phyloP scores from a whole-genome alignment of 257 asterid genomes.

The Solanum clarkiae region DNA sequence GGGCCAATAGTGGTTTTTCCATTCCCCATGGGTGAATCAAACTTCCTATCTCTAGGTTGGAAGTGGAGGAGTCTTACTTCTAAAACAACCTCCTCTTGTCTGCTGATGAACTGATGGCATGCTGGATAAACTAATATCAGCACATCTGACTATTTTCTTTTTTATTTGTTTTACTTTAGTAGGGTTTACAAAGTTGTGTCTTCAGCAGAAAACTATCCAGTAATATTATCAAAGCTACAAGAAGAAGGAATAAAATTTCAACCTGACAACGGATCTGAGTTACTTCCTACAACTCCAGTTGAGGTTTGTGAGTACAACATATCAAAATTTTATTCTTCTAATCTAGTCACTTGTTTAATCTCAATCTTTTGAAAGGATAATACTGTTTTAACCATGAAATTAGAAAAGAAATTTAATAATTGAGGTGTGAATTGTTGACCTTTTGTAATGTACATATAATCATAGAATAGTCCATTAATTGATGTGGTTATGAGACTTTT shows the following conservation, averaged over 20 bases:
- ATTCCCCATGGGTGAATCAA: background rate
- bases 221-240: conserved; percentile 45
- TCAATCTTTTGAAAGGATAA: background rate
- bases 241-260: conserved; percentile 72
- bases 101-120: background rate
- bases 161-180: background rate
- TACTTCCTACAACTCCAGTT: conserved; percentile 45
- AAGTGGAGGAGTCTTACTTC: background rate
- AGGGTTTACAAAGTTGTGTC: conserved; percentile 60
- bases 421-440: background rate
- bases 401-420: background rate
- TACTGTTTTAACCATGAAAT: background rate
- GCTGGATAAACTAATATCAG: background rate
- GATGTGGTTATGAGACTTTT: background rate
- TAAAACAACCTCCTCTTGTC: background rate
- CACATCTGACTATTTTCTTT: background rate
- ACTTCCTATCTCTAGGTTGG: background rate
- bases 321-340: background rate
- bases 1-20: background rate
- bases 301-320: conserved; percentile 40
- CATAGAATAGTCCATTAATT: background rate
- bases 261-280: conserved; percentile 81
- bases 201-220: conserved; percentile 58
- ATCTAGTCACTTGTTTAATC: background rate
- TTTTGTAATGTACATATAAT: background rate